phyloP scores from a whole-genome alignment of 768 basidiomycete species.

The Cantharellus cinnabarinus region DNA sequence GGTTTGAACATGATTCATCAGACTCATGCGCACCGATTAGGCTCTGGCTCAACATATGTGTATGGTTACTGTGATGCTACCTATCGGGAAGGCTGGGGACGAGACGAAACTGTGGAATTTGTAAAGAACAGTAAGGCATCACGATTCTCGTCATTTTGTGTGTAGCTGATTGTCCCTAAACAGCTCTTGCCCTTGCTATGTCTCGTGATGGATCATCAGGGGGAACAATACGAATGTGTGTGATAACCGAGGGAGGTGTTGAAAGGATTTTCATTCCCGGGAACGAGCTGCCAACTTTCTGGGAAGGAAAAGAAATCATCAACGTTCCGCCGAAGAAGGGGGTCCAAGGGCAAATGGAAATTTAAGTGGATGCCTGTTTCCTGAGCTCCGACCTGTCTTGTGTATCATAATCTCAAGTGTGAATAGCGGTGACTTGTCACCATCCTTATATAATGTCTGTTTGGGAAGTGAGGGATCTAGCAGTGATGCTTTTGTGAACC shows the following conservation, averaged over 20 bases:
- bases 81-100: slow-evolving; percentile 77
- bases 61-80: slow-evolving; percentile 99
- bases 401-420: too few relatives aligned
- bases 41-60: slow-evolving; percentile 92
- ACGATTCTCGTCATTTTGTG: slow-evolving; percentile 9
- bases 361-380: too few relatives aligned
- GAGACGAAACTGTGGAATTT: slow-evolving; percentile 79
- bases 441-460: too few relatives aligned
- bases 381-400: too few relatives aligned
- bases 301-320: slow-evolving; percentile 34
- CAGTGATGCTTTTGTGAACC: too few relatives aligned
- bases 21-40: slow-evolving; percentile 19
- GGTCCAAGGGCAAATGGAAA: too few relatives aligned
- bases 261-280: slow-evolving; percentile 88
- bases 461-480: too few relatives aligned
- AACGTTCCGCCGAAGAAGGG: too few relatives aligned
- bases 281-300: slow-evolving; percentile 71
- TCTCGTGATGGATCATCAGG: slow-evolving; percentile 94
- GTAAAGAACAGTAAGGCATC: slow-evolving; percentile 71
- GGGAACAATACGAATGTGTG: slow-evolving; percentile 91
- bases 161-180: not conserved
- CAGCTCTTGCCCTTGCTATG: slow-evolving; percentile 91
- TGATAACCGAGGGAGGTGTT: slow-evolving; percentile 82
- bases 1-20: not conserved
- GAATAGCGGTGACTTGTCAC: too few relatives aligned